A percentile compares a stretch with the other conserved stretches of the same genome.
Conservation (phyloP, 345 rosid species). For the Eucalyptus decipiens region DNA sequence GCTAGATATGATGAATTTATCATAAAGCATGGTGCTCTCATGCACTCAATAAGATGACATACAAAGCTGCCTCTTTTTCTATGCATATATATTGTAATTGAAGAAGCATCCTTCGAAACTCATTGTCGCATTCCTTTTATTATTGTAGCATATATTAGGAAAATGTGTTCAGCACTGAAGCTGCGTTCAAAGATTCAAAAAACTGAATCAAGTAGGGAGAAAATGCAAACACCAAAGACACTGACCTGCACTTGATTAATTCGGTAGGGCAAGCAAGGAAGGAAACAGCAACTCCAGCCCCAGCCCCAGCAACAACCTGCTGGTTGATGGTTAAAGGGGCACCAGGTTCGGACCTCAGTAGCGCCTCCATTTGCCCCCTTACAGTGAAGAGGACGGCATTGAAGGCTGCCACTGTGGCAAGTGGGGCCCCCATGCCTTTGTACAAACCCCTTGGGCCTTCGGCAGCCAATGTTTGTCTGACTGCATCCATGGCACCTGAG, state of each 20-base stretch:
- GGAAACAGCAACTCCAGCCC: slow-evolving; percentile 94
- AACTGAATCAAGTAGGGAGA: background rate
- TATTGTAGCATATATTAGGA: background rate
- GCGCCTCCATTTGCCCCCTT: slow-evolving; percentile 87
- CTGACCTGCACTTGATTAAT: slow-evolving; percentile 93
- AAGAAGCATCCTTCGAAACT: background rate
- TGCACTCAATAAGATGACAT: background rate
- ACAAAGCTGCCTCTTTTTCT: background rate
- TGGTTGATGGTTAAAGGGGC: slow-evolving; percentile 66
- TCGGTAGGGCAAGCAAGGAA: slow-evolving; percentile 99
- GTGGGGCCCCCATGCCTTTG: slow-evolving; percentile 99
- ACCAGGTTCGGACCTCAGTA: slow-evolving; percentile 82
- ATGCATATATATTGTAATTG: background rate
- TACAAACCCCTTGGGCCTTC: slow-evolving; percentile 94
- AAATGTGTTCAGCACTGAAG: background rate
- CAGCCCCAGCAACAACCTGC: slow-evolving; percentile 78
- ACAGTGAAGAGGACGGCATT: slow-evolving; percentile 90
- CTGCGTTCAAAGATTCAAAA: background rate
- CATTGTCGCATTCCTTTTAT: background rate
- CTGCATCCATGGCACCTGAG: slow-evolving; percentile 82
- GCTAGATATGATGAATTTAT: background rate
- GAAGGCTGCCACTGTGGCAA: slow-evolving; percentile 96
- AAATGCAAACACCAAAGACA: background rate
- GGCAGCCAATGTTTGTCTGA: slow-evolving; percentile 68
- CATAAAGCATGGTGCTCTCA: background rate